Conservation (phyloP, 345 rosid species). For the Eucalyptus viminalis region DNA sequence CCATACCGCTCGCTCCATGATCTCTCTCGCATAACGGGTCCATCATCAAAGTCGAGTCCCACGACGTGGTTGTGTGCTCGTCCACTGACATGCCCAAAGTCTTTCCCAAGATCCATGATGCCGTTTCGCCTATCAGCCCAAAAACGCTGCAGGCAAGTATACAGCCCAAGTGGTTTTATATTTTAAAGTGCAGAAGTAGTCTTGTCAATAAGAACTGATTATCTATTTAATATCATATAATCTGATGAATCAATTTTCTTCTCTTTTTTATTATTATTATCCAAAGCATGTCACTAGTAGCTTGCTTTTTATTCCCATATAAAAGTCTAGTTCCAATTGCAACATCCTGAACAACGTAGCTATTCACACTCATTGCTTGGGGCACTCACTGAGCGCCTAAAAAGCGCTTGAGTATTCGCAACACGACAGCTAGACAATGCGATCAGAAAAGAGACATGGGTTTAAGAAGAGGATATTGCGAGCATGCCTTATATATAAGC, state of each 20-base stretch:
- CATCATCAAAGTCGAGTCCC: constrained; percentile 44
- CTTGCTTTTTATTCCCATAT: background rate
- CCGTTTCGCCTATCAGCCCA: constrained; percentile 17
- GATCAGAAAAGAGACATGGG: constrained; percentile 8
- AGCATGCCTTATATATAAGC: constrained; percentile 16
- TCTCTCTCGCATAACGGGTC: constrained; percentile 40
- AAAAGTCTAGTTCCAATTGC: background rate
- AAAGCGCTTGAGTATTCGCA: background rate
- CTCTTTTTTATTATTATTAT: no score
- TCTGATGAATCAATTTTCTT: no score
- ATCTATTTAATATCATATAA: no score
- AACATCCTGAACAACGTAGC: background rate
- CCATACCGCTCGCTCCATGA: constrained; percentile 39
- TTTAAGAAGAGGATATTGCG: constrained; percentile 16
- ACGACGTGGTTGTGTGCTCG: constrained; percentile 30
- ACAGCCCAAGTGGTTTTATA: background rate
- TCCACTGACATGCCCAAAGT: constrained; percentile 28
- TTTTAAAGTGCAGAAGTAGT: no score
- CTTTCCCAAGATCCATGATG: constrained; percentile 31
- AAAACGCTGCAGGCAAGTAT: constrained; percentile 39
- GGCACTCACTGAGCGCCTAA: background rate
- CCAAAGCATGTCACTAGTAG: no score
- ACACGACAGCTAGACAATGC: constrained; percentile 16
- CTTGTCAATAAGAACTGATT: no score
- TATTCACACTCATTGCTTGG: background rate